phyloP scores from a whole-genome alignment of 2,329 filamentous ascomycete species.

The Hymenoscyphus fructigenus region DNA sequence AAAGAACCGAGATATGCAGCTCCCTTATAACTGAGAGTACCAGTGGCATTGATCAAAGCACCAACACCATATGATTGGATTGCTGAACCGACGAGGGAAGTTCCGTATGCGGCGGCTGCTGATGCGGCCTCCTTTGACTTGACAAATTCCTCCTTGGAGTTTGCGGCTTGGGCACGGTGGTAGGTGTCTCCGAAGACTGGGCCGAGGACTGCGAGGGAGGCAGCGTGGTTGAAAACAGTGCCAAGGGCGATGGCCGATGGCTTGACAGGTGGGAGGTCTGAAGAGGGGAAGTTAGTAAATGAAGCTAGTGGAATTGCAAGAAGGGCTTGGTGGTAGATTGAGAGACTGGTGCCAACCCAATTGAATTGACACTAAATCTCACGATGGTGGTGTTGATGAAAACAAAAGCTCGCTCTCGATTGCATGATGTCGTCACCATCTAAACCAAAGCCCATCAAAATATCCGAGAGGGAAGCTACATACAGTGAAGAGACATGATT shows the following conservation, averaged over 20 bases:
- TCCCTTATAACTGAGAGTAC: slow-evolving; percentile 94
- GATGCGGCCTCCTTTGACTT: slow-evolving; percentile 88
- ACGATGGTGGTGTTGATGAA: slow-evolving; percentile 5
- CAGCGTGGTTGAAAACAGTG: slow-evolving; percentile 91
- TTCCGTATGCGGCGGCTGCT: slow-evolving; percentile 86
- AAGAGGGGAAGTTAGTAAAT: slow-evolving; percentile 14
- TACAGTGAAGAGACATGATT: slow-evolving; percentile 37
- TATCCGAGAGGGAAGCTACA: slow-evolving; percentile 16
- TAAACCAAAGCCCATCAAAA: not conserved
- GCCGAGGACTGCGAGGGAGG: slow-evolving; percentile 82
- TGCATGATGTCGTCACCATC: slow-evolving; percentile 22
- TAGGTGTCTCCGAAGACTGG: slow-evolving; percentile 94
- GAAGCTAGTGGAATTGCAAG: too few species aligned
- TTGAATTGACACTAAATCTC: not conserved
- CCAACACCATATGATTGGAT: slow-evolving; percentile 88
- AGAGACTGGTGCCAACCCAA: not conserved
- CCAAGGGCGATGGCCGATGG: slow-evolving; percentile 96
- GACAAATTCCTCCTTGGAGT: slow-evolving; percentile 96
- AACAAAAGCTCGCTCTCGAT: not conserved
- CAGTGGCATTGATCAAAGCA: slow-evolving; percentile 90
- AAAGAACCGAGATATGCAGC: slow-evolving; percentile 88
- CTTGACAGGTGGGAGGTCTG: slow-evolving; percentile 79
- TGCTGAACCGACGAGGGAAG: slow-evolving; percentile 82
- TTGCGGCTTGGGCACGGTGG: slow-evolving; percentile 84
- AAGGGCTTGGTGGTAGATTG: not conserved